Percentiles rank a stretch among this genome's conserved stretches.
phyloP scores from a whole-genome alignment of 108 stramenopile genomes.

The Bacterosira constricta region DNA sequence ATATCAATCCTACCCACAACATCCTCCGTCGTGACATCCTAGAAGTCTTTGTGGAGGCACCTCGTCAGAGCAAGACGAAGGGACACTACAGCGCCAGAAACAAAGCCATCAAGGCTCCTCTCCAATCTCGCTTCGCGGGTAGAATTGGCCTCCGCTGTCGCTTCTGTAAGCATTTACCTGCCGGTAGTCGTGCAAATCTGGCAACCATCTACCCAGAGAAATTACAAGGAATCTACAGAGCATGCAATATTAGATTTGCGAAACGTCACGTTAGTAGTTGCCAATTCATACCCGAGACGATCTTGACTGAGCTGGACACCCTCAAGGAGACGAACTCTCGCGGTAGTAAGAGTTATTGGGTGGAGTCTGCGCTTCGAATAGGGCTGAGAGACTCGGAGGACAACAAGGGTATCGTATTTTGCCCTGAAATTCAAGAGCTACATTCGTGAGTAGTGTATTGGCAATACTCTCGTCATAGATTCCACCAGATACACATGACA shows the following conservation, averaged over 20 bases:
- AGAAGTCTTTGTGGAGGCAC: constrained; percentile 14
- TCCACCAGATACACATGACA: no score
- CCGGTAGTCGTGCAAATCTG: constrained; percentile 3
- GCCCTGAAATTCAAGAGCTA: constrained; percentile 2
- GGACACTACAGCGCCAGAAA: not conserved
- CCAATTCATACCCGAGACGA: constrained; percentile 17
- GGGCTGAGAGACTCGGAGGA: constrained; percentile 10
- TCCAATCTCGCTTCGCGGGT: constrained; percentile 38
- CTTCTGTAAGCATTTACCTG: constrained; percentile 21
- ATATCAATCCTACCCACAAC: constrained; percentile 22
- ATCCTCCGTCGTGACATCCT: constrained; percentile 32
- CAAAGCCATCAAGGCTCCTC: not conserved
- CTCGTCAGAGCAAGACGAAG: not conserved
- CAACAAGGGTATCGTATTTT: constrained; percentile 27
- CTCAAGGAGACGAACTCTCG: constrained; percentile 12
- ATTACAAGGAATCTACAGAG: constrained; percentile 23
- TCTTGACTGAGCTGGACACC: constrained; percentile 1
- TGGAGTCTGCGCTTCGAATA: constrained; percentile 20
- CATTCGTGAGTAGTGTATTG: no score
- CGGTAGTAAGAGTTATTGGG: constrained; percentile 34
- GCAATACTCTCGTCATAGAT: no score
- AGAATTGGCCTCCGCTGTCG: constrained; percentile 31
- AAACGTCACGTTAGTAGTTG: constrained; percentile 17
- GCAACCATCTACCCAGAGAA: constrained; percentile 28
- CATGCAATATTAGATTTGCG: constrained; percentile 18